Base-by-base conservation (phyloP, 2,329 filamentous ascomycete genomes). In the Coniochaeta sp. region DNA sequence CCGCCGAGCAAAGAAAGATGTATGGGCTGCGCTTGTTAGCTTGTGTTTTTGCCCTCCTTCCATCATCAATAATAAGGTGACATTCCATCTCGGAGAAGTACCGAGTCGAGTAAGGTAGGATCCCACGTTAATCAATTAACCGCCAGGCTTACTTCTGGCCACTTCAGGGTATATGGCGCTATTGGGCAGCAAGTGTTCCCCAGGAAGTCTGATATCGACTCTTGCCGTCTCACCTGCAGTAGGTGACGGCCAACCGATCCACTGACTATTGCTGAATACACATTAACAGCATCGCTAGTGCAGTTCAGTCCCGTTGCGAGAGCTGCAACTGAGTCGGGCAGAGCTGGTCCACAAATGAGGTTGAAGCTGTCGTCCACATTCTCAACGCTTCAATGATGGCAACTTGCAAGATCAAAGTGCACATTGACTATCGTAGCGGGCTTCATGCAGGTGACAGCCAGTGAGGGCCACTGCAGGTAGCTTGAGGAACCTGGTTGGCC, bases 391-490 rank as follows among this genome's bases (percentile, higher is more conserved):
- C 3, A 17, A 19, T n/a, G 38, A 40, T 40, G 9, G 6, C 7
- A 8, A 8, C 36, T 33, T 40, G 38, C 38, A 40, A 47, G 59
- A 59, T 40, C 6, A 24, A 52, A 24, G 24, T 52, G 47, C 47
- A 52, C 14, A 9, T 28, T 2, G 22, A 14, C n/a, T n/a, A n/a
- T 24, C 16, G n/a, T n/a, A 56, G 31, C 8, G 31, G 28, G 24
- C 44, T 57, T 60, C 36, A 61, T 63, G 62, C 62, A 60, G 62
- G 62, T 63, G 62, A 63, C 58, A 54, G 58, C 60, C 62, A 58
- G 36, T 50, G 54, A 59, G 38, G 6, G 26, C 47, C 16, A 11
- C 24, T 17, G 47, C 47, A 60, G 57, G 44, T 38, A 22, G 14
- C 19, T 12, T 22, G 14, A 28, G 8, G 9, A 43, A 11, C 16